A percentile compares a stretch with the other conserved stretches of the same genome.
These are phyloP conservation scores for Leonotis leonurus DNA, from an alignment of 257 asterid genomes.

Conservation along the genomic window DNA sequence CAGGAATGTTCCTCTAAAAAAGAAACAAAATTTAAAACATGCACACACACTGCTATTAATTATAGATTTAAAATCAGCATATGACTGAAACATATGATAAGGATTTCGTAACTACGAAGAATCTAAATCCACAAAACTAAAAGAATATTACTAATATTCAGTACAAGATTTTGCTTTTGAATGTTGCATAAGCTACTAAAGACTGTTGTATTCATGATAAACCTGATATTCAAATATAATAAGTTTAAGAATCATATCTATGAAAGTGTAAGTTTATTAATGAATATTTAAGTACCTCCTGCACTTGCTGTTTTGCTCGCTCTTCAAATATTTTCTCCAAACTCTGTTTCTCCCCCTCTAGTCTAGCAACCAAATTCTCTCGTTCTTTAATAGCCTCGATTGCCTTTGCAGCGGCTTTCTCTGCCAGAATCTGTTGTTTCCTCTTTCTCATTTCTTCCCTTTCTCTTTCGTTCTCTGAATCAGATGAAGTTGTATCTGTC, in stretches of 20 bases:
- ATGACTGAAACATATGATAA: background rate
- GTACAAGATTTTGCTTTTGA: constrained; percentile 2
- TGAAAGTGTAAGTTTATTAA: background rate
- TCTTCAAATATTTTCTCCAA: constrained; percentile 92
- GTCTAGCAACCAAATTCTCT: constrained; percentile 74
- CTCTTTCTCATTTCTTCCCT: constrained; percentile 81
- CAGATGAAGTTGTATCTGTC: constrained; percentile 66
- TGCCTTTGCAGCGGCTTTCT: constrained; percentile 89
- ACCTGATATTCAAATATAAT: background rate
- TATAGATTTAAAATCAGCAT: background rate
- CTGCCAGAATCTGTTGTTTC: constrained; percentile 82
- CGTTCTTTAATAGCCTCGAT: constrained; percentile 79
- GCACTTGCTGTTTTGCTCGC: constrained; percentile 80
- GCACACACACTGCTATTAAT: background rate
- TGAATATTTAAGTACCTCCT: constrained; percentile 50
- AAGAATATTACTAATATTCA: background rate
- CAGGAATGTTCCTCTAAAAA: background rate
- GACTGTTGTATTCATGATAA: too few species aligned
- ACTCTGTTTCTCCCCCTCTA: constrained; percentile 97
- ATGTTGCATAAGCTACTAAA: constrained; percentile 9
- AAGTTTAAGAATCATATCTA: constrained; percentile 5
- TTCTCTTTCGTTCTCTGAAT: constrained; percentile 81
- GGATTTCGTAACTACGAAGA: constrained; percentile 3
- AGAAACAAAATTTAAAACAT: background rate
- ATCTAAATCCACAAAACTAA: background rate